Base-by-base conservation (phyloP, 192 early-diverging fungal species). In the Coemansia sp. region DNA sequence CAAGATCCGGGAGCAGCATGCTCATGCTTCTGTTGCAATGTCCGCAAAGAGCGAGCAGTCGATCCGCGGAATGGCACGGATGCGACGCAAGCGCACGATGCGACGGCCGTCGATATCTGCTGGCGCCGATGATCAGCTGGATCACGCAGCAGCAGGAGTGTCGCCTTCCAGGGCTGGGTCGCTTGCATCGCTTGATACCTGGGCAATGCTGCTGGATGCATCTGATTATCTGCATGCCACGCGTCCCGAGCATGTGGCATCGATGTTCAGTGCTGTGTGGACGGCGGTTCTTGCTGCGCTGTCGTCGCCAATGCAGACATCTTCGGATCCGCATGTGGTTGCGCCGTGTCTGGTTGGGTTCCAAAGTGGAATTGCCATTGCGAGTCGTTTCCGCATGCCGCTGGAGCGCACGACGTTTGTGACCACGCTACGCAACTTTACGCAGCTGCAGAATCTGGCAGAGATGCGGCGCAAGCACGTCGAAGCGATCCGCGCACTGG, bases 261-360 rank as follows among this genome's bases (percentile, higher is more conserved):
- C 88, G 10, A 98, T 98, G 95, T 95, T 98, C 81, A 90, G 93
- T 44, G 87, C 91, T 0, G 86, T 93, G 4, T 98, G 95, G 95
- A 93, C 93, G 84, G 84, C 93, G 0, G 84, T 94, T 40, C 81
- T 98, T 52, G 90, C 94, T 0, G 92, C 91, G 10, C 76, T 95
- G 26, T 91, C 89, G 45, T 87, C 87, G 47, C 93, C 94, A 5
- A 78, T 95, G 65, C 95, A 98, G 77, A 90, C 93, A 63, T 88
- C 88, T 10, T 86, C 92, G 26, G 92, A 95, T 65, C 73, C 86
- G 0, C 89, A 92, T 18, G 89, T 88, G 1, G 84, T 89, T 0
- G 84, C 87, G 13, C 75, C 94, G 18, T 92, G 91, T 56, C 76
- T 98, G 21, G 81, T 89, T 3, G 95, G 93, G 0, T 92, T 96